Base-by-base conservation (phyloP, 306 rosid genomes). In the Phaseolus lunatus region DNA sequence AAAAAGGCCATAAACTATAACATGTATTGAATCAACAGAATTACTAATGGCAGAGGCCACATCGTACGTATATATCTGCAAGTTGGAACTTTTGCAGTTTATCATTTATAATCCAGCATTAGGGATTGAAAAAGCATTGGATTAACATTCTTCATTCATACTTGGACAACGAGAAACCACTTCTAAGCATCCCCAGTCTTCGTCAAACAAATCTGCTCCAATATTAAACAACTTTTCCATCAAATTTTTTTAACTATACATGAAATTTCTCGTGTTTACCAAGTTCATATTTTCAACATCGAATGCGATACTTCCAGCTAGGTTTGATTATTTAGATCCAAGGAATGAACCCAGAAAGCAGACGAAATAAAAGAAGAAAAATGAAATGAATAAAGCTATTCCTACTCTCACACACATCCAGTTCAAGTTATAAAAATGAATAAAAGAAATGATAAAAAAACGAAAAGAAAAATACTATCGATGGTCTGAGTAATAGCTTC, bases 261-360 rank as follows among this genome's bases (percentile, higher is more conserved):
- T 14, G 41, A 59, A 15, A 7, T 59, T 58, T 59, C 41, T 4
- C 18, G 37, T 5, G 19, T 57, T 24, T 57, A 18, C 3, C 64
- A 8, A 5, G 19, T 24, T 57, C 9, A 24, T 33, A 57, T 13
- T 57, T 26, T 57, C 64, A 27, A 59, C 67, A 29, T 27, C 18
- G 43, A 59, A 59, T 7, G 43, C 5, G 5, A 59, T 27, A 10
- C 39, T 9, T 59, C 64, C 39, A 14, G 39, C 65, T 58, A 11
- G 19, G 65, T 58, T 29, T 61, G 67, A 61, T 29, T 29, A 16
- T 7, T 61, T 61, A 61, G 67, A 61, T 61, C 67, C 67, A 61
- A 61, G 22, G 67, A 61, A 29, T 61, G 12, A 6, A 14, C 41
- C 15, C 20, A 7, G 41, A 27, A 53, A 61, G 43, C 12, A 16